phyloP scores from a whole-genome alignment of 2,329 filamentous ascomycete species.

The Sarocladium brachiariae region DNA sequence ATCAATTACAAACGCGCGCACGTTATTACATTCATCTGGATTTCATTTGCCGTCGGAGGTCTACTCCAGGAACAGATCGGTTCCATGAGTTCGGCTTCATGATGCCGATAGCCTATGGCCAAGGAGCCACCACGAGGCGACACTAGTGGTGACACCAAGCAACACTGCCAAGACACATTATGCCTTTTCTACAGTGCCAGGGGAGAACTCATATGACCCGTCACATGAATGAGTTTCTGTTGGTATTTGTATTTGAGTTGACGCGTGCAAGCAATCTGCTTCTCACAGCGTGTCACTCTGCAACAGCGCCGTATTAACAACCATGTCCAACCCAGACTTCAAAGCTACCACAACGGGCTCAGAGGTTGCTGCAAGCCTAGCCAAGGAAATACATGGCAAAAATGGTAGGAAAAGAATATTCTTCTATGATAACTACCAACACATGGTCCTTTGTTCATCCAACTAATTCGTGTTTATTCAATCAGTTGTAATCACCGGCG shows the following conservation, averaged over 20 bases:
- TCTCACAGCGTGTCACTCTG: background rate
- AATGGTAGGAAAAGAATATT: background rate
- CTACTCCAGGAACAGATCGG: background rate
- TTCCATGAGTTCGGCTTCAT: background rate
- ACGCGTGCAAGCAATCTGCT: background rate
- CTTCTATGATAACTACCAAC: too few relatives aligned
- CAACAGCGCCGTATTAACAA: background rate
- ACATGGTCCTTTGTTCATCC: too few relatives aligned
- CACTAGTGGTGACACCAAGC: too few relatives aligned
- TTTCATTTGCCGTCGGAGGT: background rate
- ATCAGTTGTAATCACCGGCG: background rate
- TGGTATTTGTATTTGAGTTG: too few relatives aligned
- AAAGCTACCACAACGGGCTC: constrained; percentile 1
- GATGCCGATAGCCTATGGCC: background rate
- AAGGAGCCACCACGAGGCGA: too few relatives aligned
- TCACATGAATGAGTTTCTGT: too few relatives aligned
- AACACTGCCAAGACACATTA: too few relatives aligned
- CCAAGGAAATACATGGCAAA: constrained; percentile 1
- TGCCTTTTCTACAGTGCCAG: too few relatives aligned
- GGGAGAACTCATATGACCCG: too few relatives aligned
- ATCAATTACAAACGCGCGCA: background rate
- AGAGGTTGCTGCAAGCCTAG: background rate
- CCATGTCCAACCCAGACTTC: constrained; percentile 5
- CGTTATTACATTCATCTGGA: background rate
- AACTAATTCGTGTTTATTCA: too few relatives aligned